Base-by-base conservation (phyloP, 2,329 filamentous ascomycete species). In the Colletotrichum shisoi region DNA sequence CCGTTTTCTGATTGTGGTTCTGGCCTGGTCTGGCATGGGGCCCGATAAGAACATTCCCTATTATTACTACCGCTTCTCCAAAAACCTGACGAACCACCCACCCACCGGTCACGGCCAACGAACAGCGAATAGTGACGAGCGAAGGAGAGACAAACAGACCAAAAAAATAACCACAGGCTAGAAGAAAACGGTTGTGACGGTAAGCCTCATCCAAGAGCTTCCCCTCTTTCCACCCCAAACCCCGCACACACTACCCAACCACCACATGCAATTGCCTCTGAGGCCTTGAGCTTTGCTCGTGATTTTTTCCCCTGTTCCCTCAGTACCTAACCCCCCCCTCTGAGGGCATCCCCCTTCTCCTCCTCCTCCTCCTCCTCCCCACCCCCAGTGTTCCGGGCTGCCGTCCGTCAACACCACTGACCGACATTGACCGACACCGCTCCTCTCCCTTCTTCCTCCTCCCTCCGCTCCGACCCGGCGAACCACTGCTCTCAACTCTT, bases 211-310 rank as follows among this genome's bases (percentile, higher is more conserved):
- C 54, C 27, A 62, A 49, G n/a, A 68, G 65, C 61, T 68, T 21
- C 49, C 65, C 65, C 65, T 54, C 49, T 48, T 48, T 31, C 57
- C 45, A 31, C 45, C 19, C 45, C 45, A 31, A 64, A 68, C 65
- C 54, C 65, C 65, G 61, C 65, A 65, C 65, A 37, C 57, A 57
- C 27, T 31, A 31, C 27, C 27, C 27, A 64, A 51, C 42, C 54
- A 67, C 65, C 65, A 64, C 49, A 63, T 68, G 61, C 61, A 45
- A 64, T 59, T 63, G 61, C 61, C 65, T 68, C 44, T 64, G 61
- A 37, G 49, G 49, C 37, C 42, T 31, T 56, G 27, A 19, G 49
- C 44, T 27, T 65, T 60, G 27, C 61, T 64, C 39, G 65, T 68
- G 34, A 65, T 59, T 68, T 56, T 64, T 45, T 64, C 39, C 44